phyloP scores from a whole-genome alignment of 2,329 filamentous ascomycete species.

The Beauveria sp. region DNA sequence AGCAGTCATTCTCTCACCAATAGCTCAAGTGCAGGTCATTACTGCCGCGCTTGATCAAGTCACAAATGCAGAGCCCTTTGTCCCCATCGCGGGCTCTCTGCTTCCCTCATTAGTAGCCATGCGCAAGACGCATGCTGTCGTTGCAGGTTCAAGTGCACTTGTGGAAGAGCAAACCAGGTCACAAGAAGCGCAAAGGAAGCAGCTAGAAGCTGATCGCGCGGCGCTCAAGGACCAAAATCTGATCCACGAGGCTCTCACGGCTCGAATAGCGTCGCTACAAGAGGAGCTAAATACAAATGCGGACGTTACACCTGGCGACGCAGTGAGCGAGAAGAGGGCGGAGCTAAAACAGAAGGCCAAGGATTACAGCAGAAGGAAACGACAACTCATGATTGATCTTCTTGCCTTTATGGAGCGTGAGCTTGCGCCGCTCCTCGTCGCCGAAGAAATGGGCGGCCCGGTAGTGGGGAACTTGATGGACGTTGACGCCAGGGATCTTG shows the following conservation, averaged over 20 bases:
- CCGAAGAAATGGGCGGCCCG: slow-evolving; percentile 76
- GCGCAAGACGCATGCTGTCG: slow-evolving; percentile 56
- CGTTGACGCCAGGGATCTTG: slow-evolving; percentile 51
- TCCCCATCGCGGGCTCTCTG: slow-evolving; percentile 60
- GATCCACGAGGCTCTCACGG: slow-evolving; percentile 44
- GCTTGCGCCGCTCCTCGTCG: slow-evolving; percentile 69
- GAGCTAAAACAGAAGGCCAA: slow-evolving; percentile 53
- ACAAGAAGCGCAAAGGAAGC: slow-evolving; percentile 35
- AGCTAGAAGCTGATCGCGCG: slow-evolving; percentile 43
- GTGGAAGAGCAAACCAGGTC: slow-evolving; percentile 38
- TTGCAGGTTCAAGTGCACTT: slow-evolving; percentile 56
- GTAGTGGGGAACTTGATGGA: slow-evolving; percentile 69
- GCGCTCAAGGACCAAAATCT: slow-evolving; percentile 47
- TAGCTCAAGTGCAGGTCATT: slow-evolving; percentile 37
- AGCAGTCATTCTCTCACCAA: slow-evolving; percentile 19
- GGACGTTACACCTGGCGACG: slow-evolving; percentile 52
- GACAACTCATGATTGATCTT: slow-evolving; percentile 54
- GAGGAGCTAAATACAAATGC: slow-evolving; percentile 49
- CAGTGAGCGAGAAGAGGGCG: slow-evolving; percentile 54
- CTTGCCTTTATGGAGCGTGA: slow-evolving; percentile 63
- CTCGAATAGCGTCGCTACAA: slow-evolving; percentile 52
- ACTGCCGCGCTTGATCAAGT: slow-evolving; percentile 60
- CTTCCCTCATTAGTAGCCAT: slow-evolving; percentile 66
- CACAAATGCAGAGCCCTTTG: slow-evolving; percentile 51
- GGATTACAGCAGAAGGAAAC: slow-evolving; percentile 53